Base-by-base conservation (phyloP, 176 grass and related monocot species). In the Puccinellia tenuiflora region DNA sequence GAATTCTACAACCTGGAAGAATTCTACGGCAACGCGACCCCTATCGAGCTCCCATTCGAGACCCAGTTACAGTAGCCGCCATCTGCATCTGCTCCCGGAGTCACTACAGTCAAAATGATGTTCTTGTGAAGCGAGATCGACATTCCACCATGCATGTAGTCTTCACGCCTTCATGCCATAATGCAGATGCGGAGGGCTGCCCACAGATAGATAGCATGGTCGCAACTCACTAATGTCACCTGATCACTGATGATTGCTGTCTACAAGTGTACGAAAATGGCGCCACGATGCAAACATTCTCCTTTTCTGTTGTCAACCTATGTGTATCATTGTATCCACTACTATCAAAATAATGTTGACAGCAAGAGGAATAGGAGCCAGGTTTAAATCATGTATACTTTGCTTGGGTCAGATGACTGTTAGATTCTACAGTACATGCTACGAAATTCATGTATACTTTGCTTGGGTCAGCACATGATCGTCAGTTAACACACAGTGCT, bases 1-100 rank as follows among this genome's bases (percentile, higher is more conserved):
- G 86, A 89, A 55, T 98, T 86, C 77, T 98, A 98, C 68, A 98
- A 98, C 65, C 77, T 98, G 85, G 96, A 98, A 86, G 93, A 98
- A 57, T 98, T 98, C 69, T 98, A 98, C 18, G 96, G 96, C 61
- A 93, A 98, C 3, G 89, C 93, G 6, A 93, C 90, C n/a, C 26
- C 83, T 21, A 88, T 98, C 21, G 91, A 98, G 72, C 96, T 96
- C 43, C 96, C 96, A 38, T 95, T 93, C 29, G 91, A 93, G 39
- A 92, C 73, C 40, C 89, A 91, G 69, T n/a, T 48, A 79, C 56
- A 85, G 84, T 90, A 52, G 86, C n/a, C 2, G 6, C 6, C 7
- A 12, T 29, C 26, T 42, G 34, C 33, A 71, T 30, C 25, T 73
- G 37, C 16, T 13, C 40, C 4, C 0, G 10, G 11, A 82, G 79